These are phyloP conservation scores for Candida sithepensis DNA, from an alignment of 805 yeast genomes.

Conservation along the genomic window DNA sequence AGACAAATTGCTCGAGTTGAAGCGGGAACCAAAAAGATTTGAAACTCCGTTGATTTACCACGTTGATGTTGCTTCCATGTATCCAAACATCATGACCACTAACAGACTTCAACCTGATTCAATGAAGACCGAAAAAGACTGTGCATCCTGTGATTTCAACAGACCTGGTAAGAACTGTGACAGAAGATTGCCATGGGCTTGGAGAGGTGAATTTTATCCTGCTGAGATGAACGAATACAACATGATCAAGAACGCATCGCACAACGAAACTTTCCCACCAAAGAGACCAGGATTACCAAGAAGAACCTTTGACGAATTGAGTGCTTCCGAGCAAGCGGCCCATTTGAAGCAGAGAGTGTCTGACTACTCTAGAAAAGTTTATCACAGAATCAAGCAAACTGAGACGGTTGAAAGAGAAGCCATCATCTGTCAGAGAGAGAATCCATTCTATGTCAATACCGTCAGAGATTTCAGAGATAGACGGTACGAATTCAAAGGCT, in stretches of 20 bases:
- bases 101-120: constrained; percentile 97
- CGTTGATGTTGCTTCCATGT: constrained; percentile 99
- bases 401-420: constrained; percentile 88
- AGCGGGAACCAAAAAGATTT: constrained; percentile 54
- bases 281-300: constrained; percentile 52
- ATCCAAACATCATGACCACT: constrained; percentile 97
- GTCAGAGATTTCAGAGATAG: constrained; percentile 94
- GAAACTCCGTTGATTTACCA: constrained; percentile 91
- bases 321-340: constrained; percentile 72
- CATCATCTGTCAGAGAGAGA: constrained; percentile 94
- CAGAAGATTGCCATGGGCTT: constrained; percentile 88
- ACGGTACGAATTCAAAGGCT: constrained; percentile 90
- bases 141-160: constrained; percentile 97
- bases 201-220: constrained; percentile 97
- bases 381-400: constrained; percentile 75
- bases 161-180: constrained; percentile 94
- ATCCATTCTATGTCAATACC: constrained; percentile 93
- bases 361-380: constrained; percentile 82
- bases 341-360: constrained; percentile 72
- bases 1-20: constrained; percentile 52
- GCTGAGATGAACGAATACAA: constrained; percentile 87
- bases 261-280: constrained; percentile 72
- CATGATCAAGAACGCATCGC: constrained; percentile 81
- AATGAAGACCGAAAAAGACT: constrained; percentile 89
- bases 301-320: constrained; percentile 69